phyloP scores from a whole-genome alignment of 306 rosid genomes.

The Chamaecrista fasciculata region DNA sequence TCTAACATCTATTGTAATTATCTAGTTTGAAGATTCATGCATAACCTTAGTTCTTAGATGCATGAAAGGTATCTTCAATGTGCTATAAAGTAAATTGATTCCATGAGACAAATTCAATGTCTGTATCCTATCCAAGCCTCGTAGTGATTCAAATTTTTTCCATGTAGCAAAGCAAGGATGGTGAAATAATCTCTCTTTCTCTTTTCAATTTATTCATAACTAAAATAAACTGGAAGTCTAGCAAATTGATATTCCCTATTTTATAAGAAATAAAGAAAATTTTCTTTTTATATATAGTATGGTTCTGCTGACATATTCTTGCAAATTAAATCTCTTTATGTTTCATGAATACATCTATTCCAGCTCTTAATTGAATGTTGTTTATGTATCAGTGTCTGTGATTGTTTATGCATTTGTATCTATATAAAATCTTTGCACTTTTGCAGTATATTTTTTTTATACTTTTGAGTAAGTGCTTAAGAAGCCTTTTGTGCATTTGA shows the following conservation, averaged over 20 bases:
- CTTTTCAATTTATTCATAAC: not conserved
- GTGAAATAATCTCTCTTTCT: not conserved
- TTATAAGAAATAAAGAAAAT: not conserved
- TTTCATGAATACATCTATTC: not conserved
- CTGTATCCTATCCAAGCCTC: not conserved
- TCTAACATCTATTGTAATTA: not conserved
- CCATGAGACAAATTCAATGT: not conserved
- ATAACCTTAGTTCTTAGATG: not conserved
- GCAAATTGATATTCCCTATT: constrained; percentile 12
- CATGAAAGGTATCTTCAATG: not conserved
- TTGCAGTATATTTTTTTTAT: constrained; percentile 9
- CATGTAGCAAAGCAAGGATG: not conserved
- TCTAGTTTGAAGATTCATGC: not conserved
- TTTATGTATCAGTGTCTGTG: not conserved
- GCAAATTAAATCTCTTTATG: constrained; percentile 8
- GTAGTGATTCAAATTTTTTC: not conserved
- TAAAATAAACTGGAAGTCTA: not conserved
- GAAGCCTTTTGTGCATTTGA: constrained; percentile 17
- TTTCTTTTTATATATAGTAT: not conserved
- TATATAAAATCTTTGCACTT: not conserved
- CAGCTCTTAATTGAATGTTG: not conserved
- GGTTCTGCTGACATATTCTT: not conserved
- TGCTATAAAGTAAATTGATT: constrained; percentile 8
- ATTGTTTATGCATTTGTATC: not conserved
- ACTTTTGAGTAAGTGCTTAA: constrained; percentile 9